Conservation (phyloP, 2,329 filamentous ascomycete genomes). For the Huntiella moniliformis region DNA sequence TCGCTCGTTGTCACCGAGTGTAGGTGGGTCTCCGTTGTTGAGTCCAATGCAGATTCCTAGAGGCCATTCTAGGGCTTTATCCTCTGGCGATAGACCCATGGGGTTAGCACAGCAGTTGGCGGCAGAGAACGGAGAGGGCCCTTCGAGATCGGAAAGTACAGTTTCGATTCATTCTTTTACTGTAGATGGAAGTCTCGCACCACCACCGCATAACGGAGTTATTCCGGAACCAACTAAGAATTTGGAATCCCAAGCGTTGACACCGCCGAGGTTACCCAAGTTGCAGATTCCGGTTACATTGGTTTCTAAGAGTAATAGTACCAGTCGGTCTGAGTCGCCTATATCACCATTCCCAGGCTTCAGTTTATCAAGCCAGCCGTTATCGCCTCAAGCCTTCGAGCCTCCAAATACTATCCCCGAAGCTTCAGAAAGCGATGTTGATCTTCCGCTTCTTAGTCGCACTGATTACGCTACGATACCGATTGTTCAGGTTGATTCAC, state of each 20-base stretch:
- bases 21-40: not conserved
- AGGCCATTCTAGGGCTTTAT: constrained; percentile 21
- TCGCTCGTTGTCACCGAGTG: too few species aligned
- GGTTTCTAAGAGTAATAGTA: constrained; percentile 16
- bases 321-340: constrained; percentile 17
- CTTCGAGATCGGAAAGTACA: constrained; percentile 11
- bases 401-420: constrained; percentile 7
- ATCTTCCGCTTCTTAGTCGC: not conserved
- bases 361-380: constrained; percentile 18
- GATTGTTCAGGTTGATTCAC: too few species aligned
- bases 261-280: constrained; percentile 7
- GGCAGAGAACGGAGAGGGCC: constrained; percentile 2
- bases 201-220: constrained; percentile 17
- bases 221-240: constrained; percentile 6
- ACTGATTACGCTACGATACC: not conserved
- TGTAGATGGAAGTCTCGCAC: constrained; percentile 24
- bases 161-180: constrained; percentile 12
- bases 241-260: not conserved
- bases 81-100: constrained; percentile 23
- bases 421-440: not conserved
- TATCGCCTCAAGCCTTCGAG: not conserved
- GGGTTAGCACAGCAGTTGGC: not conserved
- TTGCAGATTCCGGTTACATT: constrained; percentile 33
- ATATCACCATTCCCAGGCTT: constrained; percentile 28
- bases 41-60: not conserved